phyloP scores from a whole-genome alignment of 768 basidiomycete species.

The Saitozyma podzolica region DNA sequence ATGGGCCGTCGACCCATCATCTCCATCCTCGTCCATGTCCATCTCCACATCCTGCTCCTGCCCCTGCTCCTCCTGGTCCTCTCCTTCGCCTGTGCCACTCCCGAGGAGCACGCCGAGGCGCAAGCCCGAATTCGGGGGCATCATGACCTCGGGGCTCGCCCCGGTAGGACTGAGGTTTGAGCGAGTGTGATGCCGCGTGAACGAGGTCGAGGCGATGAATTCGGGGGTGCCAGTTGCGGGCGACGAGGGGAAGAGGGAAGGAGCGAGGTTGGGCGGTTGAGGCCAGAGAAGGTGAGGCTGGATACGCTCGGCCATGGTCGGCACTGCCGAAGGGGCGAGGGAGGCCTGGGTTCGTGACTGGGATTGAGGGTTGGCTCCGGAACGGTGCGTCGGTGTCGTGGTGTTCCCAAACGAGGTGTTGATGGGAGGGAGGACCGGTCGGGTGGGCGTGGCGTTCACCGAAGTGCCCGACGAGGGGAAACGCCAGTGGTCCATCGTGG shows the following conservation, averaged over 20 bases:
- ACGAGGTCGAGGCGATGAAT: neutral
- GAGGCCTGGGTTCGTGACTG: neutral
- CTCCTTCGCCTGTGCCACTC: constrained; percentile 6
- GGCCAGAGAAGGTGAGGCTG: constrained; percentile 35
- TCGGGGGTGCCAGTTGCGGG: constrained; percentile 29
- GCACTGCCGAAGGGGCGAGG: neutral
- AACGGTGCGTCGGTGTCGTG: too few species aligned
- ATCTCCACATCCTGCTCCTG: constrained; percentile 17
- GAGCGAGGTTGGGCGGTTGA: constrained; percentile 25
- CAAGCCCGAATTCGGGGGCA: constrained; percentile 24
- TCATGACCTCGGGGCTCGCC: constrained; percentile 5
- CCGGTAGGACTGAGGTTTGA: neutral
- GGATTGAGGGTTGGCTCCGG: too few species aligned
- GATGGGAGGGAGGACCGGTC: constrained; percentile 19
- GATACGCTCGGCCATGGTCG: neutral
- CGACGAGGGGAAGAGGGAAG: constrained; percentile 31
- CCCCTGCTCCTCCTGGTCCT: neutral
- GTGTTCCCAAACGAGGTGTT: constrained; percentile 3
- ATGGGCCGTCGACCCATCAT: constrained; percentile 16
- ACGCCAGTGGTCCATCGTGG: constrained; percentile 37
- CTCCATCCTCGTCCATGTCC: constrained; percentile 26
- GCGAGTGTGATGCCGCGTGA: neutral
- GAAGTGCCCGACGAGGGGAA: constrained; percentile 25
- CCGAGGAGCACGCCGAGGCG: constrained; percentile 35
- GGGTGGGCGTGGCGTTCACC: constrained; percentile 25